phyloP scores from a whole-genome alignment of 805 yeast genomes.

The Nakazawaea ernobii region DNA sequence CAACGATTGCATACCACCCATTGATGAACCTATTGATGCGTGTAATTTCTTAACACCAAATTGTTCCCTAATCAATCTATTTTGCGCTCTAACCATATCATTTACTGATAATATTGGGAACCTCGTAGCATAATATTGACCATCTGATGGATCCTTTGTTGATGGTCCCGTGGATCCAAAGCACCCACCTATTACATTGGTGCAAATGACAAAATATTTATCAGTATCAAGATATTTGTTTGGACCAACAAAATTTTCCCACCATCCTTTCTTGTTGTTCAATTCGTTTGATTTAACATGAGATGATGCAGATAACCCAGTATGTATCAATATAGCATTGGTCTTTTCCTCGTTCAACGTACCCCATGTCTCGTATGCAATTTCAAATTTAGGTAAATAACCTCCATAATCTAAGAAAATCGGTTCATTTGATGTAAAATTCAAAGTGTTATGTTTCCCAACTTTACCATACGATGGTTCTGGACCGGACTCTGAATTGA shows the following conservation, averaged over 20 bases:
- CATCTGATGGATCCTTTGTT: slow-evolving; percentile 64
- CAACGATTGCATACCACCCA: slow-evolving; percentile 99
- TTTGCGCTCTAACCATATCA: slow-evolving; percentile 90
- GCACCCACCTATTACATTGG: slow-evolving; percentile 92
- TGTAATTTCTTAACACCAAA: slow-evolving; percentile 60
- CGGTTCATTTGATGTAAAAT: slow-evolving; percentile 50
- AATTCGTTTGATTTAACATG: slow-evolving; percentile 80
- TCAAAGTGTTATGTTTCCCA: slow-evolving; percentile 57
- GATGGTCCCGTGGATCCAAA: slow-evolving; percentile 95
- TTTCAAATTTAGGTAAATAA: slow-evolving; percentile 59
- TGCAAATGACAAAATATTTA: slow-evolving; percentile 77
- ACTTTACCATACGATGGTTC: slow-evolving; percentile 80
- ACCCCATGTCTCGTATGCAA: slow-evolving; percentile 97
- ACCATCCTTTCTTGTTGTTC: slow-evolving; percentile 82
- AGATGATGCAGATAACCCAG: slow-evolving; percentile 90
- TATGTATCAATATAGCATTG: slow-evolving; percentile 77
- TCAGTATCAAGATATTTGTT: slow-evolving; percentile 74
- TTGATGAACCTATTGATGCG: slow-evolving; percentile 85
- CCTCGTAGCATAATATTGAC: slow-evolving; percentile 69
- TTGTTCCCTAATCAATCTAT: slow-evolving; percentile 54
- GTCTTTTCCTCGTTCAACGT: slow-evolving; percentile 51
- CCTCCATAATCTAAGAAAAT: slow-evolving; percentile 81
- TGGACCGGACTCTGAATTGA: slow-evolving; percentile 56
- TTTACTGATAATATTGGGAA: slow-evolving; percentile 82
- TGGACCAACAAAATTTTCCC: slow-evolving; percentile 92